Evolutionary conservation across 805 yeast species (phyloP).

Genomic region (Blastobotrys chiropterorum): DNA sequence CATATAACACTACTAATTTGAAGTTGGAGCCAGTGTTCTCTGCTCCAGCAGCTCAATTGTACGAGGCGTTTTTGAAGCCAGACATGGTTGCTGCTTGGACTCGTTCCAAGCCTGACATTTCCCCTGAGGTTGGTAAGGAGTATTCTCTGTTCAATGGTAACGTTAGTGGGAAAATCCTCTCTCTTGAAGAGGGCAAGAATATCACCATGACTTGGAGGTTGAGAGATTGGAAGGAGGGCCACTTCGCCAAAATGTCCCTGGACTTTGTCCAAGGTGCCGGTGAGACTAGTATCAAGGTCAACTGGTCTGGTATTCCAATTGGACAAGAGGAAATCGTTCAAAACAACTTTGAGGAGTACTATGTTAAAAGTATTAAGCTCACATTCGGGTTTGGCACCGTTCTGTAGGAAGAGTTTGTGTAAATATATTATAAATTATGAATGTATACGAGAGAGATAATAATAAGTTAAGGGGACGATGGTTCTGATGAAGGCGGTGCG

Average conservation of each 20-base stretch:
- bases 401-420: slow-evolving; percentile 35
- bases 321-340: slow-evolving; percentile 90
- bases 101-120: slow-evolving; percentile 58
- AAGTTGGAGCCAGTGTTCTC: slow-evolving; percentile 75
- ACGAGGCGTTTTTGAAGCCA: slow-evolving; percentile 67
- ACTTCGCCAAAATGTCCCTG: slow-evolving; percentile 63
- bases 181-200: slow-evolving; percentile 49
- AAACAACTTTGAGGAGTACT: slow-evolving; percentile 81
- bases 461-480: neutral
- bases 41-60: slow-evolving; percentile 83
- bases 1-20: slow-evolving; percentile 74
- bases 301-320: slow-evolving; percentile 83
- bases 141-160: slow-evolving; percentile 84
- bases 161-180: slow-evolving; percentile 61
- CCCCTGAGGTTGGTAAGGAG: slow-evolving; percentile 47
- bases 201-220: slow-evolving; percentile 83
- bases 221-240: slow-evolving; percentile 81
- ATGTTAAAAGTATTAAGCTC: slow-evolving; percentile 79
- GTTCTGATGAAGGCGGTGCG: neutral
- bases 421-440: neutral
- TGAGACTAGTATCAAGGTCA: slow-evolving; percentile 74
- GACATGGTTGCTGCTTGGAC: slow-evolving; percentile 88
- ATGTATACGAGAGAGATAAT: neutral
- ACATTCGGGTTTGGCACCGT: slow-evolving; percentile 97
- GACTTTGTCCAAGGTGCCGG: slow-evolving; percentile 69